A percentile compares a stretch with the other conserved stretches of the same genome.
These are phyloP conservation scores for Ogataea pini DNA, from an alignment of 805 yeast genomes.

Conservation along the genomic window DNA sequence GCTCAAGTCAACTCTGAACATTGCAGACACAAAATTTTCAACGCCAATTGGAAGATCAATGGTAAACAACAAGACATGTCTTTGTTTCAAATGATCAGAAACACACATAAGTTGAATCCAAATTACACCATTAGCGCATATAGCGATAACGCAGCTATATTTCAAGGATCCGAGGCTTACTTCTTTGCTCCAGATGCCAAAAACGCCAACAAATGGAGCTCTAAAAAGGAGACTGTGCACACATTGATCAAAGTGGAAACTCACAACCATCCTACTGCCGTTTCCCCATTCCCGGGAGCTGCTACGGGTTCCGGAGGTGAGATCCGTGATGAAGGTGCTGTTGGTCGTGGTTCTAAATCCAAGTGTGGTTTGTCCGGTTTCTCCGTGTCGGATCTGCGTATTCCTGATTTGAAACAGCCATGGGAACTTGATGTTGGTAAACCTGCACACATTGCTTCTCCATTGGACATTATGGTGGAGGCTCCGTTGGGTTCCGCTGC, in stretches of 20 bases:
- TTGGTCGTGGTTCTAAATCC: constrained; percentile 96
- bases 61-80: constrained; percentile 71
- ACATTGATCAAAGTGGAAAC: constrained; percentile 96
- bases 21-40: constrained; percentile 98
- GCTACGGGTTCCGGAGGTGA: constrained; percentile 99
- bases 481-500: constrained; percentile 99
- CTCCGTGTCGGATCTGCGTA: constrained; percentile 84
- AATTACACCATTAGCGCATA: constrained; percentile 89
- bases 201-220: constrained; percentile 65
- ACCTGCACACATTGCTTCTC: constrained; percentile 90
- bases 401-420: constrained; percentile 85
- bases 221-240: constrained; percentile 76
- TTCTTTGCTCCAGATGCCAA: constrained; percentile 75
- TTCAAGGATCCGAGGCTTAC: constrained; percentile 79
- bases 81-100: constrained; percentile 92
- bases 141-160: constrained; percentile 96
- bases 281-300: constrained; percentile 98
- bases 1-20: constrained; percentile 99
- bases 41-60: constrained; percentile 97
- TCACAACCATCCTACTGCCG: constrained; percentile 99
- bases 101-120: constrained; percentile 81
- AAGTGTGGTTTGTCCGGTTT: constrained; percentile 96
- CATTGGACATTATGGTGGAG: constrained; percentile 92
- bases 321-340: constrained; percentile 99
- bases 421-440: constrained; percentile 93